These are phyloP conservation scores for Arthrinium puccinioides DNA, from an alignment of 2,329 filamentous ascomycete species.

Conservation along the genomic window DNA sequence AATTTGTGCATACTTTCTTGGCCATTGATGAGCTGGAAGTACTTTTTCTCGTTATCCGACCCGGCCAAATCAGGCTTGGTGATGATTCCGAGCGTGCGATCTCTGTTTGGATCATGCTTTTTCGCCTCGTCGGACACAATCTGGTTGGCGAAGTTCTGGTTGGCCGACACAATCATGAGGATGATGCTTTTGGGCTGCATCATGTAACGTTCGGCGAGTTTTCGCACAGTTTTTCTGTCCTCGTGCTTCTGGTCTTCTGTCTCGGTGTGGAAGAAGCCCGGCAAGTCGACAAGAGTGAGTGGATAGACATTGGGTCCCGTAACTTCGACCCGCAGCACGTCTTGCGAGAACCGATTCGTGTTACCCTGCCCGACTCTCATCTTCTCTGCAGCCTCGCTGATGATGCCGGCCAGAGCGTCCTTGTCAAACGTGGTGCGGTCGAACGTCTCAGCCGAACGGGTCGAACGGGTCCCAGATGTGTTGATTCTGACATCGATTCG, in stretches of 20 bases:
- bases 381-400: background rate
- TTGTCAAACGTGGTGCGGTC: background rate
- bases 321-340: constrained; percentile 40
- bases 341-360: constrained; percentile 29
- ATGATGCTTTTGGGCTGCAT: constrained; percentile 43
- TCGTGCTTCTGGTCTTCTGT: constrained; percentile 23
- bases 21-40: constrained; percentile 31
- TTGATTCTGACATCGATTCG: background rate
- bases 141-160: constrained; percentile 47
- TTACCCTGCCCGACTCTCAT: background rate
- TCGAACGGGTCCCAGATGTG: background rate
- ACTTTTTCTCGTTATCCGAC: constrained; percentile 30
- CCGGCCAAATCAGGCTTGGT: constrained; percentile 46
- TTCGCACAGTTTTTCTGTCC: constrained; percentile 24
- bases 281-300: constrained; percentile 48
- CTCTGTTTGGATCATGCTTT: constrained; percentile 18
- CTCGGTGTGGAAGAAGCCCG: constrained; percentile 32
- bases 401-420: background rate
- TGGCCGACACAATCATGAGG: constrained; percentile 42
- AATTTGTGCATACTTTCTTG: constrained; percentile 39
- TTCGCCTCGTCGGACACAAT: constrained; percentile 33
- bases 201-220: constrained; percentile 44
- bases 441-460: background rate
- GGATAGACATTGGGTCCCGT: constrained; percentile 33
- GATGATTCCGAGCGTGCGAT: constrained; percentile 48